Percentiles rank a stretch among this genome's conserved stretches.
Conservation (phyloP, 768 basidiomycete species). For the Kwoniella europaea region DNA sequence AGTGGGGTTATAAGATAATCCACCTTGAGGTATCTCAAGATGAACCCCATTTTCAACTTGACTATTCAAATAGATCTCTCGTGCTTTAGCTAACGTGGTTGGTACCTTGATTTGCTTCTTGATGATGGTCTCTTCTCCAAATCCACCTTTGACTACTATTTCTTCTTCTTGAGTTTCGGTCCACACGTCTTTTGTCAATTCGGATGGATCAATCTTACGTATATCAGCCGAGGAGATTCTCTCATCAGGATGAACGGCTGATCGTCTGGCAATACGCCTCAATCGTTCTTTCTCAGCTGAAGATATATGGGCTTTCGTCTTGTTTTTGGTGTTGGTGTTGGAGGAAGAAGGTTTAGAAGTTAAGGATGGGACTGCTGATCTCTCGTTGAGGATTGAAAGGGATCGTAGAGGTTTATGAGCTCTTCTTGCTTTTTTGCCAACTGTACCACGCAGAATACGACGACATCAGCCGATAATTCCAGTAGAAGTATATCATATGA, state of each 20-base stretch:
- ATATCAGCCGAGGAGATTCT: conserved; percentile 17
- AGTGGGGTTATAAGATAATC: conserved; percentile 87
- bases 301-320: conserved; percentile 59
- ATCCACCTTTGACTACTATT: conserved; percentile 58
- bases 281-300: conserved; percentile 76
- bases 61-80: conserved; percentile 33
- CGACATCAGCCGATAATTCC: background rate
- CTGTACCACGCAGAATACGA: conserved; percentile 17
- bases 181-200: conserved; percentile 18
- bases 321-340: conserved; percentile 16
- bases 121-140: conserved; percentile 42
- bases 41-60: conserved; percentile 28
- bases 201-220: background rate
- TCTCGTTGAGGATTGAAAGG: conserved; percentile 77
- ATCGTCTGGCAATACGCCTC: conserved; percentile 67
- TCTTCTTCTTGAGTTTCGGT: background rate
- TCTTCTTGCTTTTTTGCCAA: conserved; percentile 51
- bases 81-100: conserved; percentile 40
- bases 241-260: conserved; percentile 28
- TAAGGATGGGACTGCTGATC: conserved; percentile 86
- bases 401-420: conserved; percentile 60
- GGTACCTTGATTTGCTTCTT: conserved; percentile 56
- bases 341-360: conserved; percentile 60
- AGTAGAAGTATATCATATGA: background rate
- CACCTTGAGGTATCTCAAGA: conserved; percentile 69